phyloP scores from a whole-genome alignment of 441 rosid species.

The Flueggea neowawraea region DNA sequence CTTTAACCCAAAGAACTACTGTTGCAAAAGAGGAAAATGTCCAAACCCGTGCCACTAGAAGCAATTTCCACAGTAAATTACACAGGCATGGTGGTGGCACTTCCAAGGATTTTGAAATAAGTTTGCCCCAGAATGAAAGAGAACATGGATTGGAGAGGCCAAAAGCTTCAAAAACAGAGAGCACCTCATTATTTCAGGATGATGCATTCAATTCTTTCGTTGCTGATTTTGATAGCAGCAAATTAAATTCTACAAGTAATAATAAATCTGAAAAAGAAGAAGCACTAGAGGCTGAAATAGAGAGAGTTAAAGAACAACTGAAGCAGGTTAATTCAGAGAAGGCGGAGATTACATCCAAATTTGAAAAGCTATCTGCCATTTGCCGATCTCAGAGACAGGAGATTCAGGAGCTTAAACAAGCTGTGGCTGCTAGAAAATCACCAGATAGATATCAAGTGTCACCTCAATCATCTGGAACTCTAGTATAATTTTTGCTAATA shows the following conservation, averaged over 20 bases:
- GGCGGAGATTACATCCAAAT: slow-evolving; percentile 71
- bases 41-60: slow-evolving; percentile 27
- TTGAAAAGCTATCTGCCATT: slow-evolving; percentile 89
- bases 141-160: slow-evolving; percentile 36
- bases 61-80: slow-evolving; percentile 33
- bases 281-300: slow-evolving; percentile 61
- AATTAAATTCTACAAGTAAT: slow-evolving; percentile 36
- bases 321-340: slow-evolving; percentile 69
- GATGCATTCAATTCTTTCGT: slow-evolving; percentile 67
- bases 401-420: slow-evolving; percentile 92
- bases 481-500: slow-evolving; percentile 34
- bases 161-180: slow-evolving; percentile 39
- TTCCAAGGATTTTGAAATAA: slow-evolving; percentile 55
- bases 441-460: slow-evolving; percentile 50
- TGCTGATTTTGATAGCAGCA: slow-evolving; percentile 78
- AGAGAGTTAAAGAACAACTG: slow-evolving; percentile 70
- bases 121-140: slow-evolving; percentile 36
- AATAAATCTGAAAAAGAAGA: slow-evolving; percentile 42
- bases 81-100: slow-evolving; percentile 29
- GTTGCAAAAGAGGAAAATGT: slow-evolving; percentile 43
- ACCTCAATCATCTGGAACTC: slow-evolving; percentile 31
- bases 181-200: slow-evolving; percentile 40
- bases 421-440: slow-evolving; percentile 54
- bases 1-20: slow-evolving; percentile 32
- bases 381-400: slow-evolving; percentile 96